Base-by-base conservation (phyloP, 495 filamentous ascomycete species). In the Hypoxylon subgilvum region DNA sequence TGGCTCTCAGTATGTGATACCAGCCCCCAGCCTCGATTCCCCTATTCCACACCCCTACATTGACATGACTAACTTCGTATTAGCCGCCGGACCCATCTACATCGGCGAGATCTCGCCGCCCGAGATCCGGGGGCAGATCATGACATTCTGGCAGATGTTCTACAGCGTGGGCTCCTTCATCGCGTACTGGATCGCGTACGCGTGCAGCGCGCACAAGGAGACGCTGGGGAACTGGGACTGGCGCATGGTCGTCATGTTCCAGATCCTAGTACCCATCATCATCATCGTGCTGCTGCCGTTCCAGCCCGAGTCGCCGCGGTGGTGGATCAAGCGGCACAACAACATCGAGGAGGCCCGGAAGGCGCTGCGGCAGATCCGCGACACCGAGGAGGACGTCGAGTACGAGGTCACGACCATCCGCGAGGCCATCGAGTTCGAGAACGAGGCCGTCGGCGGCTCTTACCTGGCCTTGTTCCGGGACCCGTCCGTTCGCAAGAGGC, bases 71-170 rank as follows among this genome's bases (percentile, higher is more conserved):
- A 57, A 63, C 46, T 35, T 9, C 23, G 10, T 38, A 21, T 44
- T 14, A 61, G 60, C 68, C 7, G 57, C 82, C 32, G 83, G 83
- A 8, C 82, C 83, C 0, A 83, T 85, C 49, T 86, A 86, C 59
- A 86, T 86, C 42, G 83, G 82, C 41, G 83, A 86, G 50, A 66
- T 86, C 14, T 78, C 83, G 5, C 81, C 82, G 5, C 65, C 79
- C 6, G 77, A 84, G 43, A 85, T 85, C 53, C 80, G 84, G 39
- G 84, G 84, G 49, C 78, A 78, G 57, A 83, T 86, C 61, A 84
- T 86, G 84, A 79, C 80, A n/a, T 83, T 85, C 58, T 86, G 82
- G 84, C 83, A 86, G 69, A 82, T 84, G 72, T 86, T 85, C 69
- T 86, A 85, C 72, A 80, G 76, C 19, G 84, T 86, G 22, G 83